Conservation (phyloP, 805 yeast genomes). For the Teunomyces lycoperdinae region DNA sequence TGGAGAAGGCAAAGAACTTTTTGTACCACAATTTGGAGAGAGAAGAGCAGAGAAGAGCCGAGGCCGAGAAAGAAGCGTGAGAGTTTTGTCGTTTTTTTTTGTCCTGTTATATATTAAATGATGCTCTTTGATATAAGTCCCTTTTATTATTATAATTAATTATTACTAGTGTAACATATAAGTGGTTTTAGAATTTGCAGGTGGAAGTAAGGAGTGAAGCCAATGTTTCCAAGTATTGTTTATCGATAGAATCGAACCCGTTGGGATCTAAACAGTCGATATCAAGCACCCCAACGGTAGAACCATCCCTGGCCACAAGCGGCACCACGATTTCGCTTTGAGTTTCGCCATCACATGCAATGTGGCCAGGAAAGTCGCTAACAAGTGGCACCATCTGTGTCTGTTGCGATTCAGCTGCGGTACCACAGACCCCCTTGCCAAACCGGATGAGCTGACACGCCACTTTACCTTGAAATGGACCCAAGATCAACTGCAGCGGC, state of each 20-base stretch:
- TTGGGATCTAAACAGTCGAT: constrained; percentile 66
- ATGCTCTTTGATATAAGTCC: not conserved
- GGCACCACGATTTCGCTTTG: constrained; percentile 94
- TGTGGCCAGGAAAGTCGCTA: constrained; percentile 80
- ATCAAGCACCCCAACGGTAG: constrained; percentile 75
- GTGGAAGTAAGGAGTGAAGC: constrained; percentile 50
- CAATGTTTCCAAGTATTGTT: constrained; percentile 55
- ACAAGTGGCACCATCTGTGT: constrained; percentile 84
- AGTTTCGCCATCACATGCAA: constrained; percentile 96
- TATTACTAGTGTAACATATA: too few relatives aligned
- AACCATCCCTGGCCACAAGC: constrained; percentile 28
- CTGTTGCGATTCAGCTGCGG: constrained; percentile 55
- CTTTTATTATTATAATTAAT: too few relatives aligned
- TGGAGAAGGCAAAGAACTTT: constrained; percentile 57
- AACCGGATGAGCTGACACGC: constrained; percentile 83
- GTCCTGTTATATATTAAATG: not conserved
- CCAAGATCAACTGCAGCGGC: constrained; percentile 57
- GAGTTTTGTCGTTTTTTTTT: not conserved
- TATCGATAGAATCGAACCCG: constrained; percentile 71
- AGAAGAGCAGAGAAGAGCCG: constrained; percentile 47
- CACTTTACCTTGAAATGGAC: constrained; percentile 95
- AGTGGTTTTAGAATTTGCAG: constrained; percentile 37
- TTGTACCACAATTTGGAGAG: constrained; percentile 57
- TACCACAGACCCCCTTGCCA: constrained; percentile 92
- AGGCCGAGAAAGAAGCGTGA: constrained; percentile 8